Evolutionary conservation across 2,329 filamentous ascomycete species (phyloP).

Genomic region (Dothideomycetes sp.): DNA sequence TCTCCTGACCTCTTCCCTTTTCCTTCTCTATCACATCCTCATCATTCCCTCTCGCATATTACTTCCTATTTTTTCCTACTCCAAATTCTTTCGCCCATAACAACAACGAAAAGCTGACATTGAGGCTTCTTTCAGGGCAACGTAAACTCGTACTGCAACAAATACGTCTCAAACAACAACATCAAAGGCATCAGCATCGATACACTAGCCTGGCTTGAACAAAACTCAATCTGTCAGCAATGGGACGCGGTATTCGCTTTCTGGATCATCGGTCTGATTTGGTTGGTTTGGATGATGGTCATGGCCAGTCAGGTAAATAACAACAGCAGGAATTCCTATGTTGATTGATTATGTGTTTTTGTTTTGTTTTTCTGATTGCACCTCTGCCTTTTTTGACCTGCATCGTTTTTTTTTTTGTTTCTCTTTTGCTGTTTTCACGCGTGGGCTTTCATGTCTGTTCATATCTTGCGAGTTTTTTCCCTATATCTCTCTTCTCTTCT

Average conservation of each 20-base stretch:
- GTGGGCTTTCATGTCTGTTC: too few species aligned
- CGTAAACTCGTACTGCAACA: constrained; percentile 51
- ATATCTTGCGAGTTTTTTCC: too few species aligned
- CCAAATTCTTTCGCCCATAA: background rate
- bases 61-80: background rate
- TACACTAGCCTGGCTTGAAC: constrained; percentile 54
- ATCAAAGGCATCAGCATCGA: constrained; percentile 41
- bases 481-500: background rate
- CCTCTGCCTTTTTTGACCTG: background rate
- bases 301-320: constrained; percentile 33
- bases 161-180: constrained; percentile 44
- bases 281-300: constrained; percentile 58
- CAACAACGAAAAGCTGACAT: too few species aligned
- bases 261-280: constrained; percentile 54
- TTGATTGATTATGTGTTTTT: constrained; percentile 5
- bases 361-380: background rate
- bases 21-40: background rate
- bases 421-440: too few species aligned
- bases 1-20: background rate
- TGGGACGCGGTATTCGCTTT: constrained; percentile 57
- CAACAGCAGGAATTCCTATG: constrained; percentile 7
- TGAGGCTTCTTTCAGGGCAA: constrained; percentile 31
- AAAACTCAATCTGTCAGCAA: constrained; percentile 53
- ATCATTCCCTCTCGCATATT: background rate
- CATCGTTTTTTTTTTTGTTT: background rate